These are phyloP conservation scores for Amphichorda felina DNA, from an alignment of 2,329 filamentous ascomycete genomes.

Conservation along the genomic window DNA sequence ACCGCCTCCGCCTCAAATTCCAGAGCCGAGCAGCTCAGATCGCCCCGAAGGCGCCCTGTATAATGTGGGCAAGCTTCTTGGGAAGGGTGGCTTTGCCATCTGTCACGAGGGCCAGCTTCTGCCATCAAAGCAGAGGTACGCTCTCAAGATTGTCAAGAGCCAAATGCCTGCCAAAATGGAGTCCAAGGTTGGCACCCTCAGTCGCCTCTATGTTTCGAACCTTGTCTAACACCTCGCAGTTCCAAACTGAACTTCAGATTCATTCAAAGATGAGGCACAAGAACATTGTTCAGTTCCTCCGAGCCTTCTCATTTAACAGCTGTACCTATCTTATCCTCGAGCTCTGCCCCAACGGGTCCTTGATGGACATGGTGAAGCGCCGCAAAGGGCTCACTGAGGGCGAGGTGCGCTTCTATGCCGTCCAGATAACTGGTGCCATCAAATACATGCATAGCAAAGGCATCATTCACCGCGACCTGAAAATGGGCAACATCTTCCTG, in stretches of 20 bases:
- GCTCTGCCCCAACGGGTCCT: conserved; percentile 85
- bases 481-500: conserved; percentile 96
- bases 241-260: conserved; percentile 83
- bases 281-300: conserved; percentile 91
- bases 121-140: conserved; percentile 55
- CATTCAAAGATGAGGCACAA: conserved; percentile 96
- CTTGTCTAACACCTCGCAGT: conserved; percentile 27
- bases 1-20: conserved; percentile 47
- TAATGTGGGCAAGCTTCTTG: conserved; percentile 61
- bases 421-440: conserved; percentile 92
- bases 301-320: conserved; percentile 80
- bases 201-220: neutral
- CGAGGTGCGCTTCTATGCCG: conserved; percentile 84
- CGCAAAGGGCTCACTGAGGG: conserved; percentile 84
- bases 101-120: conserved; percentile 63
- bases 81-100: conserved; percentile 74
- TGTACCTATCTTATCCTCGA: conserved; percentile 93
- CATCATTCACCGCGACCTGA: conserved; percentile 92
- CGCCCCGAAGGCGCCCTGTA: conserved; percentile 61
- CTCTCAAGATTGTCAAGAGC: conserved; percentile 74
- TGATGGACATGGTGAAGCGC: conserved; percentile 96
- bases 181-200: conserved; percentile 51
- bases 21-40: conserved; percentile 55
- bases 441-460: conserved; percentile 96
- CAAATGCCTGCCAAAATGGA: conserved; percentile 75